Conservation (phyloP, 306 rosid species). For the Hippophae rhamnoides region DNA sequence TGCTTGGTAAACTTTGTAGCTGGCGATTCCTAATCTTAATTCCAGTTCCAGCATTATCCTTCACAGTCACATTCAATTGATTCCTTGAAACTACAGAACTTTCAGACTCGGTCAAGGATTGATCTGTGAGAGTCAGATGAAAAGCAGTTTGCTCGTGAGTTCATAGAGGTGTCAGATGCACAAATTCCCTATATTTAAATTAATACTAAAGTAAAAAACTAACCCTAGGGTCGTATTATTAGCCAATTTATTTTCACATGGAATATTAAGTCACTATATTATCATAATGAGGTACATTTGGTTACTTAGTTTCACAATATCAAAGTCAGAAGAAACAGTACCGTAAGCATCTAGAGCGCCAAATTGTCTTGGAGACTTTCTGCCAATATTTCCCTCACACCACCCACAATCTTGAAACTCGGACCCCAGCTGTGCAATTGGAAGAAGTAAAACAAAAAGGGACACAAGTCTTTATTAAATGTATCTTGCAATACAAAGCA, state of each 20-base stretch:
- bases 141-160: constrained; percentile 22
- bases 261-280: no score
- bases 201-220: no score
- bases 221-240: no score
- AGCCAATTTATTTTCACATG: no score
- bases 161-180: constrained; percentile 14
- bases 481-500: no score
- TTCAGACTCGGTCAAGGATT: constrained; percentile 11
- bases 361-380: constrained; percentile 18
- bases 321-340: constrained; percentile 8
- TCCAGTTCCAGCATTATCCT: constrained; percentile 25
- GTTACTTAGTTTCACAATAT: neutral
- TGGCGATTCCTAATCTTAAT: constrained; percentile 32
- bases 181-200: constrained; percentile 18
- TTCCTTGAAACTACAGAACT: constrained; percentile 26
- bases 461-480: neutral
- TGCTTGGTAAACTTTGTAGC: constrained; percentile 14
- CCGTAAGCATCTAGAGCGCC: constrained; percentile 21
- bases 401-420: constrained; percentile 19
- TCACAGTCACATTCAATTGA: constrained; percentile 6
- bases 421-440: constrained; percentile 20
- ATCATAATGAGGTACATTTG: no score
- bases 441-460: constrained; percentile 3
- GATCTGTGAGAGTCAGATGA: constrained; percentile 27
- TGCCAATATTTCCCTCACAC: constrained; percentile 20